Evolutionary conservation across 139 green algal species (phyloP).

Genomic region (Eudorina sp.): DNA sequence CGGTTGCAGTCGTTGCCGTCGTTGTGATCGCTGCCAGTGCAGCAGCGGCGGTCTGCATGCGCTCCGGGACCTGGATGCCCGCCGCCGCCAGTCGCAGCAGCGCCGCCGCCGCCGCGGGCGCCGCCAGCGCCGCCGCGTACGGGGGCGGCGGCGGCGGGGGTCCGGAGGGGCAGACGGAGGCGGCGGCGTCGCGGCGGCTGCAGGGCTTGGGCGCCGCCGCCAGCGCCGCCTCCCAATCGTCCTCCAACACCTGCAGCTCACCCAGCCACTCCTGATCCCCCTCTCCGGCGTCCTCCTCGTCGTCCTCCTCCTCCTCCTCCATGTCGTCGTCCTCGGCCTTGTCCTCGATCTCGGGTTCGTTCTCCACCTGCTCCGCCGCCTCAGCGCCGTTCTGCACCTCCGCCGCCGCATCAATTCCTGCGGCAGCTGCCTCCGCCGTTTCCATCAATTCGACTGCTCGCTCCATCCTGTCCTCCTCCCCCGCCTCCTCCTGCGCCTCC

Average conservation of each 20-base stretch:
- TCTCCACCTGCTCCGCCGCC: too few relatives aligned
- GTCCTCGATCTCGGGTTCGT: too few relatives aligned
- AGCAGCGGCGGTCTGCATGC: background rate
- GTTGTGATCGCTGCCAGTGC: too few relatives aligned
- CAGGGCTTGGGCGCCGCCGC: slow-evolving; percentile 66
- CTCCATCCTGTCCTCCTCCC: too few relatives aligned
- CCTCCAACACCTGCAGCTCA: slow-evolving; percentile 1
- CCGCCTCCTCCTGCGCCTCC: too few relatives aligned
- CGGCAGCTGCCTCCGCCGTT: too few relatives aligned
- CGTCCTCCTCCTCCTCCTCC: background rate
- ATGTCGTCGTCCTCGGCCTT: background rate
- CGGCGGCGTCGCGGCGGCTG: slow-evolving; percentile 58
- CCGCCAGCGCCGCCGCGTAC: slow-evolving; percentile 54
- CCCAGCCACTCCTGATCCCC: background rate
- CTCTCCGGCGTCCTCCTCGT: background rate
- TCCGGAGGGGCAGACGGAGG: background rate
- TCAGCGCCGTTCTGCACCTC: too few relatives aligned
- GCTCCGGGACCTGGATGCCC: background rate
- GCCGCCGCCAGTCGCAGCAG: slow-evolving; percentile 35
- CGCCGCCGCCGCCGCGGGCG: slow-evolving; percentile 29
- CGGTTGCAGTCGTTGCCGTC: too few relatives aligned
- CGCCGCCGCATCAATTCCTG: too few relatives aligned
- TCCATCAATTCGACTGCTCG: too few relatives aligned
- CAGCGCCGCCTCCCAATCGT: slow-evolving; percentile 58
- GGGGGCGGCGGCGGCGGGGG: slow-evolving; percentile 37